Percentiles rank a stretch among this genome's conserved stretches.
These are phyloP conservation scores for Vanrija pseudolonga DNA, from an alignment of 1,284 basidiomycete species.

Conservation along the genomic window DNA sequence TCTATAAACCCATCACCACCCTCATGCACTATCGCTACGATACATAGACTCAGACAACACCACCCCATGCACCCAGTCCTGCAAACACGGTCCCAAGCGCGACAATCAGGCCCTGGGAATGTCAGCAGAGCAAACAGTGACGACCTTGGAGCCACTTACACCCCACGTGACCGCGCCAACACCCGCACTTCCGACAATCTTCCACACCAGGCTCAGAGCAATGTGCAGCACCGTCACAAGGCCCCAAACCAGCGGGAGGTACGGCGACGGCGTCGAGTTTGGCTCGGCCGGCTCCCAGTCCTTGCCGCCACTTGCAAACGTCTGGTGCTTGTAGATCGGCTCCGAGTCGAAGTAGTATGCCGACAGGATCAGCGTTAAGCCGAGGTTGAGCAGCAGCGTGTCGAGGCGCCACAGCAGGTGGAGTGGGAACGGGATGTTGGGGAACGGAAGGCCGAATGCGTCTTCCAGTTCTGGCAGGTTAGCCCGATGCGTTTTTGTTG, in stretches of 20 bases:
- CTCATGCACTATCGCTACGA: not conserved
- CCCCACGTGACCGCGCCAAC: slow-evolving; percentile 49
- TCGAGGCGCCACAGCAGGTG: slow-evolving; percentile 49
- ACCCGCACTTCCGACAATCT: slow-evolving; percentile 42
- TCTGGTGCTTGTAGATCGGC: slow-evolving; percentile 39
- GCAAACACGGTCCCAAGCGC: slow-evolving; percentile 47
- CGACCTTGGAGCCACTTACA: slow-evolving; percentile 35
- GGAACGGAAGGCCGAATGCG: slow-evolving; percentile 44
- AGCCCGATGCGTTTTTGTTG: slow-evolving; percentile 1
- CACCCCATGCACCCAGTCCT: slow-evolving; percentile 47
- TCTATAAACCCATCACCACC: too few species aligned
- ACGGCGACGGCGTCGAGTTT: slow-evolving; percentile 24
- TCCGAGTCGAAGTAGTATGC: slow-evolving; percentile 46
- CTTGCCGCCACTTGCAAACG: not conserved
- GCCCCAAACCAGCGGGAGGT: slow-evolving; percentile 31
- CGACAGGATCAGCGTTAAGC: slow-evolving; percentile 47
- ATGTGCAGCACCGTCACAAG: slow-evolving; percentile 37
- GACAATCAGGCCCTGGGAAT: slow-evolving; percentile 43
- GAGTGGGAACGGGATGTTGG: slow-evolving; percentile 45
- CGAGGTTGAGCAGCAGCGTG: slow-evolving; percentile 49
- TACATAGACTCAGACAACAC: slow-evolving; percentile 33
- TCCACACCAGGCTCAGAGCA: slow-evolving; percentile 40
- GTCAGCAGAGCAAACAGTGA: not conserved
- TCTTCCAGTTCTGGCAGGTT: slow-evolving; percentile 40
- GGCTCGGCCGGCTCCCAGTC: slow-evolving; percentile 17